Evolutionary conservation across 2,329 filamentous ascomycete genomes (phyloP).

Genomic region (Alternaria panax): DNA sequence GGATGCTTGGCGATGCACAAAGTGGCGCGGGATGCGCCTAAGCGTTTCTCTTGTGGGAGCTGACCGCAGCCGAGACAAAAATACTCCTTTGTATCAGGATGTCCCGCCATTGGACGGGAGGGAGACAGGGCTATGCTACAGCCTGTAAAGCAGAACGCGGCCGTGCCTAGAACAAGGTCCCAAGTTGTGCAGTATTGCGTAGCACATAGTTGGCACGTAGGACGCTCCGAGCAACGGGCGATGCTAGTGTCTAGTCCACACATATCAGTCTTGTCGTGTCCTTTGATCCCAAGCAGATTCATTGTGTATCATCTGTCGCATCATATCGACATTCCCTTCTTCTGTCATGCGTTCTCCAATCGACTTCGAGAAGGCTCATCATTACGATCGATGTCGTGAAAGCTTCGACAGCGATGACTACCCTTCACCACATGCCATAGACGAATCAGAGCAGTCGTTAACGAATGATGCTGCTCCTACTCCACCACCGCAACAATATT

Average conservation of each 20-base stretch:
- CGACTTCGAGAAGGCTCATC: slow-evolving; percentile 33
- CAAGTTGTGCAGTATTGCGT: slow-evolving; percentile 5
- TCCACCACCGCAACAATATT: slow-evolving; percentile 41
- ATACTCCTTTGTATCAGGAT: slow-evolving; percentile 21
- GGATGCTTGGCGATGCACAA: slow-evolving; percentile 22
- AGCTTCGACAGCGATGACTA: slow-evolving; percentile 31
- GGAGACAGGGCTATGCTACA: slow-evolving; percentile 9
- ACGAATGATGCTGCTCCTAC: slow-evolving; percentile 12
- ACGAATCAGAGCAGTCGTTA: slow-evolving; percentile 20
- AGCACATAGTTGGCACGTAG: slow-evolving; percentile 22
- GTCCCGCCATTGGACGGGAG: slow-evolving; percentile 9
- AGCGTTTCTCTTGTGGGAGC: slow-evolving; percentile 12
- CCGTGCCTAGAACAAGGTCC: slow-evolving; percentile 9
- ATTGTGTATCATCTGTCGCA: neutral
- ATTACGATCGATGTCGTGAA: slow-evolving; percentile 31
- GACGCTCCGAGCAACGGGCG: slow-evolving; percentile 23
- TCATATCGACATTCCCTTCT: slow-evolving; percentile 1
- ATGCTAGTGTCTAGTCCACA: slow-evolving; percentile 24
- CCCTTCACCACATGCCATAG: slow-evolving; percentile 22
- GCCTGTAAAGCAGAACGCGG: slow-evolving; percentile 13
- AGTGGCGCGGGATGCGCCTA: slow-evolving; percentile 4
- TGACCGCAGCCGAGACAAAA: slow-evolving; percentile 28
- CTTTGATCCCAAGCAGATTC: slow-evolving; percentile 14
- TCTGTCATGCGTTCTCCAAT: slow-evolving; percentile 32
- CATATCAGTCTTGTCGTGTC: slow-evolving; percentile 14